Evolutionary conservation across 352 stramenopile genomes (phyloP), one percentile per base, ranked within the genome.

Genomic region (Phytopythium helicoides): DNA sequence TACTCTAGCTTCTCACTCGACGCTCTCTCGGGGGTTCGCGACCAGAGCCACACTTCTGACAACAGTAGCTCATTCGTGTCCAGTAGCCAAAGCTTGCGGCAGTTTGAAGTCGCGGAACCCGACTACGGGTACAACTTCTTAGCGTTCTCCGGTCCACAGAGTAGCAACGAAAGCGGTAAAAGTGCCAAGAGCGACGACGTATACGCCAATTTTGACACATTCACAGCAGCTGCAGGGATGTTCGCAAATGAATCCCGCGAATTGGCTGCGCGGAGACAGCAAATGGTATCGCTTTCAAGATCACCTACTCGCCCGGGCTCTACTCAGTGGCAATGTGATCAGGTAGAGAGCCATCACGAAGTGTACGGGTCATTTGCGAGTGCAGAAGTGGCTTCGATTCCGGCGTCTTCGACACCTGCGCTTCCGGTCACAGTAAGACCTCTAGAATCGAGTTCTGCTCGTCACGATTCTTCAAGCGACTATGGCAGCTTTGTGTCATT

Each of bases 91-190:
- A 33, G 28, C 9, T 33, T 33, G 28, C 28, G 28, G 5, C 28
- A 33, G 4, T 12, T 10, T 9, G n/a, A 51, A n/a, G n/a, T n/a
- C n/a, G n/a, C n/a, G 37, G 45, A 51, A 51, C 10, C 45, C 2
- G 70, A 83, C 26, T 86, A 88, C 28, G 70, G 72, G 28, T 33
- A 33, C 16, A 76, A 52, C 39, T 86, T 89, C 25, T 58, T 56
- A 19, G 58, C 61, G 8, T 58, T 85, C 41, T 35, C 44, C 1
- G 25, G 52, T 1, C 16, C 37, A 58, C n/a, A 53, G 25, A 39
- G 19, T 48, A 68, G 35, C 48, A 56, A 5, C 36, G 59, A 21
- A 58, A 55, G 26, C 56, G 53, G 39, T 12, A 33, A 33, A 33
- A 64, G 28, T 38, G 51, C 6, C 41, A 66, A 21, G 63, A 55